Base-by-base conservation (phyloP, 768 basidiomycete genomes). In the Lentinula sp. region DNA sequence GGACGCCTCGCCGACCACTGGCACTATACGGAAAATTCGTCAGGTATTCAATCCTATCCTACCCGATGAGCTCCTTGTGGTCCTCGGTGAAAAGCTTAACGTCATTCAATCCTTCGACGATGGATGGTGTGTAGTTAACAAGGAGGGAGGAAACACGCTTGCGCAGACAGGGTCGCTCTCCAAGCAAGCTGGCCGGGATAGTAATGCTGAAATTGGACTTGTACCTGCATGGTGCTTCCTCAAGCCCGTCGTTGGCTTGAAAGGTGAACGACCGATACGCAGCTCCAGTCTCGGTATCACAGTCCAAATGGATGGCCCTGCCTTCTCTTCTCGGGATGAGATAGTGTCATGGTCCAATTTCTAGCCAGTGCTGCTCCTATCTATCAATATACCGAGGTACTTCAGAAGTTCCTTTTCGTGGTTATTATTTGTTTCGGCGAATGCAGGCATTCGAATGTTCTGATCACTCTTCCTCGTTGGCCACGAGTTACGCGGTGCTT, bases 211-310 rank as follows among this genome's bases (percentile, higher is more conserved):
- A 68, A 70, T 90, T 16, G 90, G 90, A 42, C 79, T 87, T 35
- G 83, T 90, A 3, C 90, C 90, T 10, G 83, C 87, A 5, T 92
- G 89, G 88, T 85, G 83, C 68, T 91, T 93, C 78, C 59, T 84
- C 64, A 84, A 84, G 66, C 81, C 85, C 37, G 77, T 80, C 51
- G 80, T 82, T 62, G 86, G 85, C 3, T 74, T 86, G 59, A 72
- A 77, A 42, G 79, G 83, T 4, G 82, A 85, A 65, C 78, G 90
- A 21, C 89, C 90, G 1, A 73, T 88, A 65, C 81, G 91, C 34
- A 82, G 75, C 54, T 70, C 76, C 46, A 88, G 85, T 68, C 70
- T 88, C n/a, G 86, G 85, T 10, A 81, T 87, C 62, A 84, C 81
- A 7, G 79, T 89, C 46, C 75, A 83, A 64, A 64, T 83, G 63